Conservation (phyloP, 179 eudicot species). For the Spinacia oleracea region DNA sequence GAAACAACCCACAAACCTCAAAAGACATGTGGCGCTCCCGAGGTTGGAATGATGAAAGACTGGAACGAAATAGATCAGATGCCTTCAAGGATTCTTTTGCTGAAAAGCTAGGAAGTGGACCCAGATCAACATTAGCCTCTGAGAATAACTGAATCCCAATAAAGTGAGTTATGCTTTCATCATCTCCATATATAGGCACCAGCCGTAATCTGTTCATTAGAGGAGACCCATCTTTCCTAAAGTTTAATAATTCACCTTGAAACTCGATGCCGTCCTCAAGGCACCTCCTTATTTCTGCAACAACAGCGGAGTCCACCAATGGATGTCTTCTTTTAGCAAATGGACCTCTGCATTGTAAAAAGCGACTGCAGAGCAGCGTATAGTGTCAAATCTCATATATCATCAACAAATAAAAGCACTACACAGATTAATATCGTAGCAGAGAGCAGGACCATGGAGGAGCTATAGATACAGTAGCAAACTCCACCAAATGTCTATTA, state of each 20-base stretch:
- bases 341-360: conserved; percentile 98
- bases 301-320: conserved; percentile 70
- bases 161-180: conserved; percentile 71
- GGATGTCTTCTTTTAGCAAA: conserved; percentile 97
- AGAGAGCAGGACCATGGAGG: not conserved
- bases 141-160: conserved; percentile 82
- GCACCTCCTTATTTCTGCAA: conserved; percentile 90
- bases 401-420: conserved; percentile 1
- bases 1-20: conserved; percentile 69
- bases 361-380: conserved; percentile 58
- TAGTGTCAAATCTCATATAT: not conserved
- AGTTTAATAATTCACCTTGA: conserved; percentile 85
- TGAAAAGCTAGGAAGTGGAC: conserved; percentile 64
- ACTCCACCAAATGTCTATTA: not conserved
- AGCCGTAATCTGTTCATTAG: conserved; percentile 79
- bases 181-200: conserved; percentile 89
- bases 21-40: conserved; percentile 42
- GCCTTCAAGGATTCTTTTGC: conserved; percentile 50
- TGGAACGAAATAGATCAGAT: conserved; percentile 52
- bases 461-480: not conserved
- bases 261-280: conserved; percentile 79
- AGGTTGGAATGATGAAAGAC: conserved; percentile 44
- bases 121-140: conserved; percentile 73
- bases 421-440: not conserved
- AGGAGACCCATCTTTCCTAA: conserved; percentile 91